phyloP scores from a whole-genome alignment of 2,329 filamentous ascomycete genomes.

The Fusarium temperatum region DNA sequence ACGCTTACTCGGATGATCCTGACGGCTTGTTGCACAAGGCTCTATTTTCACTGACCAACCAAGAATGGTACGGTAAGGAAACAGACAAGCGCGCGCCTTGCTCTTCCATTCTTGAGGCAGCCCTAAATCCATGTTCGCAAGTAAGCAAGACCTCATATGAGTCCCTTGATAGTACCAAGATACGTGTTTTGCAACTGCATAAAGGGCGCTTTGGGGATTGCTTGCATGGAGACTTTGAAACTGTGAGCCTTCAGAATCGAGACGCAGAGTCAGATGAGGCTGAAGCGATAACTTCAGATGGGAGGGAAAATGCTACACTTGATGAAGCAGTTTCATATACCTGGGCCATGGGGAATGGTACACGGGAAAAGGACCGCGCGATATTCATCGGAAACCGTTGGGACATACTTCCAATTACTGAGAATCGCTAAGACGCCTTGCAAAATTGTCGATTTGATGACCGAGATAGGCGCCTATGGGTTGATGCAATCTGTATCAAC shows the following conservation, averaged over 20 bases:
- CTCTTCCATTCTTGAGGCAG: fast-evolving
- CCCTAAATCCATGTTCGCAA: fast-evolving
- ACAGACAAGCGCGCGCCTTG: fast-evolving
- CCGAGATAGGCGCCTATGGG: background rate
- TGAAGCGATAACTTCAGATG: too few relatives aligned
- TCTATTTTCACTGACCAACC: background rate
- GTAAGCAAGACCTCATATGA: background rate
- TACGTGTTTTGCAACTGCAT: background rate
- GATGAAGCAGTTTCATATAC: background rate
- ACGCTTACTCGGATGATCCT: background rate
- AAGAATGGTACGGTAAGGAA: background rate
- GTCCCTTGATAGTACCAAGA: fast-evolving
- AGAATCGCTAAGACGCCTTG: background rate
- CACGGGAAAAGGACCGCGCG: background rate
- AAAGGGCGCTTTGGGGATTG: background rate
- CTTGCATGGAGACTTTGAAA: background rate
- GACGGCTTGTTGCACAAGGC: background rate
- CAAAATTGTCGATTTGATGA: background rate
- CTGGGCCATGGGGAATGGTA: background rate
- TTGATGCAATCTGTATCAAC: background rate
- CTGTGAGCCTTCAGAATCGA: background rate
- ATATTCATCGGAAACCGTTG: background rate
- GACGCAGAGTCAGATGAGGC: too few relatives aligned
- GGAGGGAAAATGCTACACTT: fast-evolving
- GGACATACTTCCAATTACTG: background rate